phyloP scores from a whole-genome alignment of 257 asterid genomes.

The Nicotiana tabacum region DNA sequence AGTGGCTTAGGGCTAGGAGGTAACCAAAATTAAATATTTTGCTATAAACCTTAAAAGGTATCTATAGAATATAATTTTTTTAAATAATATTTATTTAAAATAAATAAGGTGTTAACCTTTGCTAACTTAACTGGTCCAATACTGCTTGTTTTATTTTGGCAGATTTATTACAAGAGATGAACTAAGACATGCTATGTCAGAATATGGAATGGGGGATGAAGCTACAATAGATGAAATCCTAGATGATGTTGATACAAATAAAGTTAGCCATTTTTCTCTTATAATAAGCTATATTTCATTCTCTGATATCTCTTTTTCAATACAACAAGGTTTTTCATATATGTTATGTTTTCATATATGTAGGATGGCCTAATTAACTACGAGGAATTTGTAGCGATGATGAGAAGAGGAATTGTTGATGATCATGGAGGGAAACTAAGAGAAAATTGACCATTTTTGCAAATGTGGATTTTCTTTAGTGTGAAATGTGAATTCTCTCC shows the following conservation, averaged over 20 bases:
- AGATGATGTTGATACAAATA: constrained; percentile 76
- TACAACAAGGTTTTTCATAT: not conserved
- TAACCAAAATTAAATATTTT: too few species aligned
- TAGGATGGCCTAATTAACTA: constrained; percentile 82
- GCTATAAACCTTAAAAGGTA: too few species aligned
- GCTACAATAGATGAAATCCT: constrained; percentile 78
- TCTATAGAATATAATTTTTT: too few species aligned
- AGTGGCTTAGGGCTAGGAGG: too few species aligned
- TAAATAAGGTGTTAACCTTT: too few species aligned
- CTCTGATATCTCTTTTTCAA: not conserved
- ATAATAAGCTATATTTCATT: not conserved
- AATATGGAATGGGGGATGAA: constrained; percentile 92
- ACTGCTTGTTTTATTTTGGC: not conserved
- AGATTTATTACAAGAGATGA: constrained; percentile 93
- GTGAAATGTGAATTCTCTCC: not conserved
- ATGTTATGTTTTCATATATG: not conserved
- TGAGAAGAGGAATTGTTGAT: constrained; percentile 66
- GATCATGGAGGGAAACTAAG: constrained; percentile 13
- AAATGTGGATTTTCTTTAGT: not conserved
- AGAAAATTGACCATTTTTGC: not conserved
- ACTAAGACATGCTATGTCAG: constrained; percentile 70
- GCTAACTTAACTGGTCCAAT: too few species aligned
- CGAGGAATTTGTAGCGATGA: constrained; percentile 77
- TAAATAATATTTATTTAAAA: too few species aligned
- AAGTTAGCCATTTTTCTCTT: constrained; percentile 26